Evolutionary conservation across 2,329 filamentous ascomycete genomes (phyloP).

Genomic region (Remersonia thermophila): DNA sequence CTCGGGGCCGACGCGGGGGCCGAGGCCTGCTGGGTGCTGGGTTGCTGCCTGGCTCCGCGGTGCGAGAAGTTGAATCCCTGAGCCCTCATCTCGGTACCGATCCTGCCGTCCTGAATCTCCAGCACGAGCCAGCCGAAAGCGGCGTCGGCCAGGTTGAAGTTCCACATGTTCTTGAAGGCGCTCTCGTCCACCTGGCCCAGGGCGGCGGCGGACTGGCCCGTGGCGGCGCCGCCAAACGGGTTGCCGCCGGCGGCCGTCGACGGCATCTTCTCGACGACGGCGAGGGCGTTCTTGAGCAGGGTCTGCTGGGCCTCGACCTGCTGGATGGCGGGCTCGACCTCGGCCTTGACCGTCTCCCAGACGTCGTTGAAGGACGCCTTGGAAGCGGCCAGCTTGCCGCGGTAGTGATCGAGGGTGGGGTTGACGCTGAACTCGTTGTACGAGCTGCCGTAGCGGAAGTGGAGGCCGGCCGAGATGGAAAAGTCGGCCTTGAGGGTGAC

Average conservation of each 20-base stretch:
- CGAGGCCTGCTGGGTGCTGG: conserved; percentile 25
- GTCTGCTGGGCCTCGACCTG: conserved; percentile 92
- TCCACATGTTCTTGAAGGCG: conserved; percentile 99
- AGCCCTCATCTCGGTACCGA: conserved; percentile 96
- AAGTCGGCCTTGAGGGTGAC: conserved; percentile 97
- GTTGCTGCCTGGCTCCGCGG: conserved; percentile 68
- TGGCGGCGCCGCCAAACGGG: conserved; percentile 79
- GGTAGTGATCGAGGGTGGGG: conserved; percentile 93
- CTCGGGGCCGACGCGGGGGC: conserved; percentile 24
- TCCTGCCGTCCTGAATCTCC: conserved; percentile 88
- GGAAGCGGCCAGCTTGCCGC: conserved; percentile 92
- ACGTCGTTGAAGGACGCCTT: conserved; percentile 99
- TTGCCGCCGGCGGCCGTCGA: conserved; percentile 89
- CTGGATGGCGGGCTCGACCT: conserved; percentile 87
- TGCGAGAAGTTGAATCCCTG: conserved; percentile 99
- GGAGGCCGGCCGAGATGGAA: conserved; percentile 90
- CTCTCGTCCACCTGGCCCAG: conserved; percentile 93
- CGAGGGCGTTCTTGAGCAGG: conserved; percentile 77
- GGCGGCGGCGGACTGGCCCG: conserved; percentile 45
- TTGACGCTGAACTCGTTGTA: conserved; percentile 99
- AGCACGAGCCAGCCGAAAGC: conserved; percentile 93
- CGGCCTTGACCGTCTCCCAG: conserved; percentile 95
- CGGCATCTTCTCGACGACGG: conserved; percentile 97
- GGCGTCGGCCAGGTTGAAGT: conserved; percentile 95
- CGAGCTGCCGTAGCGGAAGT: conserved; percentile 97